Evolutionary conservation across 2,329 filamentous ascomycete species (phyloP).

Genomic region (Cercospora janseana): DNA sequence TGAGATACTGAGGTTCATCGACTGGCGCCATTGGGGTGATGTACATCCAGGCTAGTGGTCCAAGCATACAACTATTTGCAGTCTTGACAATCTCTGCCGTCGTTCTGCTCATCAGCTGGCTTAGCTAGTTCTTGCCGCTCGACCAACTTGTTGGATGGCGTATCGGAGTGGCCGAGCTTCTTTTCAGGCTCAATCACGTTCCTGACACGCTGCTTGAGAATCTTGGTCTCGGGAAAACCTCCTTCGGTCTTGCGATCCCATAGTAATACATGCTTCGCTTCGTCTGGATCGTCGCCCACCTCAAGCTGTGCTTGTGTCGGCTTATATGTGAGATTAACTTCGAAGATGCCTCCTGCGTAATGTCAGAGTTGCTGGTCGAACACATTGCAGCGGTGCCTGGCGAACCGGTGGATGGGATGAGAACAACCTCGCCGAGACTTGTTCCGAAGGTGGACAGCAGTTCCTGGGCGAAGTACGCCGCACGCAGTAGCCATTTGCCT

Average conservation of each 20-base stretch:
- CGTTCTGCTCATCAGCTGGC: neutral
- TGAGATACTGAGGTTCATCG: no score
- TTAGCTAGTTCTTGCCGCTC: neutral
- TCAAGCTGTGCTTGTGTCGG: slow-evolving; percentile 8
- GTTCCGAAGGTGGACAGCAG: slow-evolving; percentile 89
- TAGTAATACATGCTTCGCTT: slow-evolving; percentile 55
- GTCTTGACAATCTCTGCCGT: slow-evolving; percentile 14
- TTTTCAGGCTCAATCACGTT: slow-evolving; percentile 77
- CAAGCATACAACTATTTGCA: no score
- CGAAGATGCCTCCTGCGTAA: slow-evolving; percentile 62
- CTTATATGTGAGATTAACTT: slow-evolving; percentile 61
- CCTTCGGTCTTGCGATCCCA: slow-evolving; percentile 88
- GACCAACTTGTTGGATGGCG: slow-evolving; percentile 32
- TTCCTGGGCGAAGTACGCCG: slow-evolving; percentile 80
- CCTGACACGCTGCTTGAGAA: slow-evolving; percentile 78
- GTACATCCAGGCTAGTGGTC: no score
- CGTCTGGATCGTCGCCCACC: slow-evolving; percentile 12
- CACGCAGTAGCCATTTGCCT: slow-evolving; percentile 35
- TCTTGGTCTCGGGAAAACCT: slow-evolving; percentile 92
- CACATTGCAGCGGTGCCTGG: neutral
- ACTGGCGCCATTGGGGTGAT: no score
- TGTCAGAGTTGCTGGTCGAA: neutral
- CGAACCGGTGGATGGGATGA: slow-evolving; percentile 74
- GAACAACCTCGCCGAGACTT: slow-evolving; percentile 78
- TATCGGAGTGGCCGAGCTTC: slow-evolving; percentile 70